A percentile compares a stretch with the other conserved stretches of the same genome.
Conservation (phyloP, 1,284 basidiomycete species). For the Ganoderma leucocontextum region DNA sequence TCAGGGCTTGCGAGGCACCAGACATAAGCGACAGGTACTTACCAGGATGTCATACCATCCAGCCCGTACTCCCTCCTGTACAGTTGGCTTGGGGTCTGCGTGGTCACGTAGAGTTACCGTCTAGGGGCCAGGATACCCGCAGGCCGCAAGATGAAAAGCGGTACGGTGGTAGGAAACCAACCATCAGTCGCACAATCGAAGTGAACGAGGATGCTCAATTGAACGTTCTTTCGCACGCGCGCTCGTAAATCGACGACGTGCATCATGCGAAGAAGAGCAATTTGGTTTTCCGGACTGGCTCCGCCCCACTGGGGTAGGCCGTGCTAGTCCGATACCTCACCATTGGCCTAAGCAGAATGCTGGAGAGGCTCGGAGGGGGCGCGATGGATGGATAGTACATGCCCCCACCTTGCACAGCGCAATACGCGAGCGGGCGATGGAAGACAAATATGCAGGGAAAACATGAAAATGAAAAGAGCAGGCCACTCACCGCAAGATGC, state of each 20-base stretch:
- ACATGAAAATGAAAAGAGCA: background rate
- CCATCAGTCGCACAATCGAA: background rate
- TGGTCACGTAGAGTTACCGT: no score
- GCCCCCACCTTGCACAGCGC: background rate
- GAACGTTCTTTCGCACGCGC: background rate
- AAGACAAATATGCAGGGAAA: background rate
- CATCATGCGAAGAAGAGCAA: background rate
- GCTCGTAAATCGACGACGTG: background rate
- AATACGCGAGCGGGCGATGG: background rate
- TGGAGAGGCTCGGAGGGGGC: background rate
- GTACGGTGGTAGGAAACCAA: no score
- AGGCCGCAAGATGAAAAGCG: no score
- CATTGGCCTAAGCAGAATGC: background rate
- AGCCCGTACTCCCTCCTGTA: no score
- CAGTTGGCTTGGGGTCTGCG: no score
- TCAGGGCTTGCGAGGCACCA: no score
- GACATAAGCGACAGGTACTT: no score
- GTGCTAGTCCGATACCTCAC: background rate
- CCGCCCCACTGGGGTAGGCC: background rate
- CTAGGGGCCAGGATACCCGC: no score
- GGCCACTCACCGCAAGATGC: conserved; percentile 43
- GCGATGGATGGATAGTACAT: background rate
- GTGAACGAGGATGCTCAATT: background rate
- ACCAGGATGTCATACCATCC: no score
- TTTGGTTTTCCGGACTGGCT: background rate